Evolutionary conservation across 2,329 filamentous ascomycete genomes (phyloP).

Genomic region (Venturia effusa): DNA sequence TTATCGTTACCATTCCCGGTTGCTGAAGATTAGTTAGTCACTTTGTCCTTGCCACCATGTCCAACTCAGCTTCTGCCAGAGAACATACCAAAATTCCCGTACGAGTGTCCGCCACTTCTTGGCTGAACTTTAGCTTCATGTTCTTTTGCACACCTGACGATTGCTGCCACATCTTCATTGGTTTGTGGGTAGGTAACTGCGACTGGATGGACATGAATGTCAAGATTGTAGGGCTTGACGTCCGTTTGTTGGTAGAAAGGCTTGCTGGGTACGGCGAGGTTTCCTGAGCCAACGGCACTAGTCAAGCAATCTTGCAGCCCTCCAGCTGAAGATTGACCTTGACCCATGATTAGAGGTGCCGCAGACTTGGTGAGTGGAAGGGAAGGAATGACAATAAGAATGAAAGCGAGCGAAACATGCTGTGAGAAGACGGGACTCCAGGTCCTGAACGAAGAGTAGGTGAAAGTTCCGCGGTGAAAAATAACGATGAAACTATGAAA

Average conservation of each 20-base stretch:
- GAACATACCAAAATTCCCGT: constrained; percentile 38
- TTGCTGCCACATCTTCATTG: constrained; percentile 31
- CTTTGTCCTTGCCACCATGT: neutral
- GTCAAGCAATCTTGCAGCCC: neutral
- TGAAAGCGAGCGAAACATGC: neutral
- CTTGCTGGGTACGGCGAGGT: constrained; percentile 5
- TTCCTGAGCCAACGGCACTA: neutral
- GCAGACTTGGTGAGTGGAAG: neutral
- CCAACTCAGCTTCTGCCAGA: constrained; percentile 12
- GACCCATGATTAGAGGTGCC: neutral
- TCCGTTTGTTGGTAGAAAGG: constrained; percentile 5
- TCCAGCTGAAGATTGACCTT: neutral
- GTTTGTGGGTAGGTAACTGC: constrained; percentile 25
- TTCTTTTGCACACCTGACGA: constrained; percentile 36
- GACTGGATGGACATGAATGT: constrained; percentile 21
- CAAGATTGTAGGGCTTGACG: constrained; percentile 23
- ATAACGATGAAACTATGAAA: neutral
- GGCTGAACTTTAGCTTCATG: constrained; percentile 38
- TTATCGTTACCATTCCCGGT: constrained; percentile 24
- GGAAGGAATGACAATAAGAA: neutral
- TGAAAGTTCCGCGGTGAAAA: neutral
- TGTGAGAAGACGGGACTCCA: neutral
- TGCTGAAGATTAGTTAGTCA: neutral
- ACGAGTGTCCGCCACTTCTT: constrained; percentile 43
- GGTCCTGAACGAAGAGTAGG: neutral